Base-by-base conservation (phyloP, 176 grass and related monocot species). In the Cenchrus americanus region DNA sequence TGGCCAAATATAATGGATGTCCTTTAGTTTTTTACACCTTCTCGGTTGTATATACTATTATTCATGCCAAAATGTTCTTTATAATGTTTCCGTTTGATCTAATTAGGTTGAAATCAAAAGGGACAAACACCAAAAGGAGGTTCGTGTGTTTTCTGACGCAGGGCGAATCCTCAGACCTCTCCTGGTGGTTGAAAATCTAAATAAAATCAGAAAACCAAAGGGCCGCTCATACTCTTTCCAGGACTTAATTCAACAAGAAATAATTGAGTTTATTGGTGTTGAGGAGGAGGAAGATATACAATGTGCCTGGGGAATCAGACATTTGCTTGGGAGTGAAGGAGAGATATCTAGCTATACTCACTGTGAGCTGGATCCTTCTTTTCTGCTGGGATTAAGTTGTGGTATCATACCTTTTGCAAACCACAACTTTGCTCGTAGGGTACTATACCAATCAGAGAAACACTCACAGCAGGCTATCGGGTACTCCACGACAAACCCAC, bases 401-500 rank as follows among this genome's bases (percentile, higher is more conserved):
- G 78, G 93, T 66, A 80, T 98, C 59, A 94, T 95, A 41, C 96
- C 96, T 75, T 98, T 93, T 83, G 93, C 93, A 58, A 98, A 95
- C 78, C 96, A 98, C 69, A 98, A 98, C 86, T 98, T 98, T 83
- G 93, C 96, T 77, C 71, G 93, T 53, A 93, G 93, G 60, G 96
- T 98, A 54, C 73, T 98, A 30, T 98, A 93, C 78, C 91, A 98
- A 71, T 83, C 93, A 10, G 96, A 98, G 76, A 98, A 98, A 72
- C 96, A 98, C 64, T 95, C 96, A 64, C 96, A 94, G 15, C 96
- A 98, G 86, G 96, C 96, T 82, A 94, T 95, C 85, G 93, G 96
- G 44, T 95, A 94, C 87, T 98, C 96, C 10, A 95, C 93, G 22
- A 91, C 93, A 84, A 95, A 95, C 86, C 96, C 96, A 37, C 74